Base-by-base conservation (phyloP, 495 filamentous ascomycete genomes). In the Friedmanniomyces simplex region DNA sequence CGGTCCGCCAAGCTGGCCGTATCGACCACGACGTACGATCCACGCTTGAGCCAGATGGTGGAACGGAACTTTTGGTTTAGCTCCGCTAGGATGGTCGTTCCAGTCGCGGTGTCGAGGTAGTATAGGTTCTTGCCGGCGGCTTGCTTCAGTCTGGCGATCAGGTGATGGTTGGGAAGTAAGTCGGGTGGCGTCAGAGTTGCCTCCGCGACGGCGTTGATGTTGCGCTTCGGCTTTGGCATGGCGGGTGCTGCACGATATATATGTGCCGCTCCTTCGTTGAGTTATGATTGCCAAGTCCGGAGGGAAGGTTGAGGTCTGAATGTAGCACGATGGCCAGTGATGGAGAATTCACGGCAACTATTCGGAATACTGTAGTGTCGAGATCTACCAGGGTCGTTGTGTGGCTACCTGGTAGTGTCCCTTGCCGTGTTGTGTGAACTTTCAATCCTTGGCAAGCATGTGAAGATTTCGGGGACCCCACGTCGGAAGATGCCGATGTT, bases 91-190 rank as follows among this genome's bases (percentile, higher is more conserved):
- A 85, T 60, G 39, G 75, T 68, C 59, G 83, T 81, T 32, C 68
- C 71, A 50, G 79, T 68, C 0, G 82, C 82, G 26, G 86, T 69
- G 58, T 82, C 77, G 51, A 89, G 87, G 49, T 77, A 75, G 74
- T 93, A 96, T 26, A 94, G 76, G 67, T 84, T 91, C 71, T 94
- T 95, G 56, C 93, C 93, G 58, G 89, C 83, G 47, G 83, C 85
- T 67, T 90, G 86, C 67, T 87, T 68, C 50, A 93, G 81, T 21
- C 81, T 84, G 8, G 85, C 84, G 60, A 97, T 82, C 24, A 74
- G 74, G 54, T 95, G 86, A 20, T 75, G 75, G 11, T 73, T 54
- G 1, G 81, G 72, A 34, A 97, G 76, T 32, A 78, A 73, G 55
- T 79, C 71, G 3, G 89, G 88, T 1, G 91, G 91, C 18, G 82